Evolutionary conservation across 257 asterid species (phyloP).

Genomic region (Eucommia ulmoides): DNA sequence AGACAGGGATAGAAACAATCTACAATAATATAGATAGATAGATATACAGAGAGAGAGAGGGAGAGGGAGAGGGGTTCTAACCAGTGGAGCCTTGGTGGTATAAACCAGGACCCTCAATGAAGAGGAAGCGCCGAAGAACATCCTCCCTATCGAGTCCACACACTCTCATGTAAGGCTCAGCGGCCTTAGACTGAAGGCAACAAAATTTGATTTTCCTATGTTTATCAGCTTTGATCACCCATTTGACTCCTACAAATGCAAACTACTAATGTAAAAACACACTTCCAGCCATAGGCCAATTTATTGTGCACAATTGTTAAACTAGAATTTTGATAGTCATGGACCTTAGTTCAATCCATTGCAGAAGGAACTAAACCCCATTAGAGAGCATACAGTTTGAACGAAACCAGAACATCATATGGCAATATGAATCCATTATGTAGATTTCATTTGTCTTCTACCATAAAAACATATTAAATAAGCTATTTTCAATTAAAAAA

Average conservation of each 20-base stretch:
- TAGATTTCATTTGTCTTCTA: too few species aligned
- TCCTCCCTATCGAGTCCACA: conserved; percentile 57
- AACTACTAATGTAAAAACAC: conserved; percentile 4
- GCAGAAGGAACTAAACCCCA: neutral
- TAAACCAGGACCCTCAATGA: conserved; percentile 65
- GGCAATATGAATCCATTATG: too few species aligned
- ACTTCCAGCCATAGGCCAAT: neutral
- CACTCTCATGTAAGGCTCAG: conserved; percentile 68
- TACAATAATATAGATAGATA: too few species aligned
- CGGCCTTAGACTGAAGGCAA: conserved; percentile 86
- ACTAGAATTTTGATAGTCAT: neutral
- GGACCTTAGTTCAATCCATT: neutral
- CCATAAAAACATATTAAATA: too few species aligned
- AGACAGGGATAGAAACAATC: too few species aligned
- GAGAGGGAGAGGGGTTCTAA: conserved; percentile 10
- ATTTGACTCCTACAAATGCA: conserved; percentile 56
- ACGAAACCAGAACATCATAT: neutral
- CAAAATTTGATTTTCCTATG: conserved; percentile 78
- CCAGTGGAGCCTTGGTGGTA: conserved; percentile 93
- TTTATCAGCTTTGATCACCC: conserved; percentile 64
- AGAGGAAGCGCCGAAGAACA: conserved; percentile 71
- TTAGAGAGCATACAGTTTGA: neutral
- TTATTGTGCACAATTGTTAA: too few species aligned
- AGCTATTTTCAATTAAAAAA: too few species aligned
- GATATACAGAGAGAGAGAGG: too few species aligned